Evolutionary conservation across 2,329 filamentous ascomycete genomes (phyloP).

Genomic region (Hypoxylon sp.): DNA sequence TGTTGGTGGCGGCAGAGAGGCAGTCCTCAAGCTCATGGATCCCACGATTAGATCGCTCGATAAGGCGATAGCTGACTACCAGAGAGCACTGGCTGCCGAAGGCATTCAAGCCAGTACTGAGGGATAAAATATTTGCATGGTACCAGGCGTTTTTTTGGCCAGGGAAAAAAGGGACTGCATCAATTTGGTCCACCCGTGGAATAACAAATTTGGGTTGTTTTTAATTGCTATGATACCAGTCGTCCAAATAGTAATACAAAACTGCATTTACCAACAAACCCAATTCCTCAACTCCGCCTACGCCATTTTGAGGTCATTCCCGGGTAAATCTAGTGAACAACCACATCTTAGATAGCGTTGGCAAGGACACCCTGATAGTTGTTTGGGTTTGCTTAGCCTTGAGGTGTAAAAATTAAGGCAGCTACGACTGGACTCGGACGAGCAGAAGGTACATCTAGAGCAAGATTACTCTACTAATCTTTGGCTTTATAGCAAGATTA

Average conservation of each 20-base stretch:
- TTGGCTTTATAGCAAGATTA: background rate
- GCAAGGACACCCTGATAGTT: background rate
- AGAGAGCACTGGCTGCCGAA: conserved; percentile 75
- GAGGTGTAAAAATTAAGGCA: background rate
- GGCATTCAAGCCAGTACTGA: conserved; percentile 63
- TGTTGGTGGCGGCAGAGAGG: conserved; percentile 79
- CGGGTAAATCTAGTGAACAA: background rate
- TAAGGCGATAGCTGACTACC: conserved; percentile 77
- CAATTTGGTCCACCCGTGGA: conserved; percentile 6
- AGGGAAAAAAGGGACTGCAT: conserved; percentile 22
- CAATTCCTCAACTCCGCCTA: background rate
- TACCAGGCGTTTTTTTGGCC: conserved; percentile 18
- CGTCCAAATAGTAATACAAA: conserved; percentile 12
- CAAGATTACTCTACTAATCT: background rate
- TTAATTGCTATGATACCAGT: conserved; percentile 33
- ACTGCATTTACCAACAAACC: background rate
- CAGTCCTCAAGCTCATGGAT: conserved; percentile 80
- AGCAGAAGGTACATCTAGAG: conserved; percentile 13
- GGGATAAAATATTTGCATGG: conserved; percentile 39
- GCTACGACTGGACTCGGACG: background rate
- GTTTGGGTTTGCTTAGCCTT: background rate
- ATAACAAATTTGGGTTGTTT: conserved; percentile 7
- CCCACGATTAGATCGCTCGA: conserved; percentile 78
- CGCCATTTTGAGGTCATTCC: background rate
- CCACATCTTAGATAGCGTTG: background rate